Evolutionary conservation across 345 rosid species (phyloP), one percentile per base, ranked within the genome.

Genomic region (Eucalyptus lansdowneana): DNA sequence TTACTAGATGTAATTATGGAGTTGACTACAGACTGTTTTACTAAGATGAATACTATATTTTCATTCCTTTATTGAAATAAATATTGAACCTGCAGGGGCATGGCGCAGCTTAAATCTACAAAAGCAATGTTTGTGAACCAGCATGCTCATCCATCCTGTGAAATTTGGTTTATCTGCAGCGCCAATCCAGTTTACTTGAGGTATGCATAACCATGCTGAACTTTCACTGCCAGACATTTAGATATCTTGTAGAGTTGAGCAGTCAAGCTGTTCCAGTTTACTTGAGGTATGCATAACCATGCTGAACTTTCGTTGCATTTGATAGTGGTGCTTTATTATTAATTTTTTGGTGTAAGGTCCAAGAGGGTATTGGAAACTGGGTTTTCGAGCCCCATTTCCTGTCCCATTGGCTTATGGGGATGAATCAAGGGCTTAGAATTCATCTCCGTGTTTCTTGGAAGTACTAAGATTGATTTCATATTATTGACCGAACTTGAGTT

Each of bases 151-250:
- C 90, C 51, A 87, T 93, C 92, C 80, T 95, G 98, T 87, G 92
- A 94, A 76, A 89, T 95, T 80, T 93, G 93, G 95, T 96, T 95
- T 92, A 88, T 92, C 88, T 96, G 97, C 89, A 90, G 91, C 19
- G 95, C 93, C 16, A 91, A 92, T 80, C 92, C 87, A 87, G 89
- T 96, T 88, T 87, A 88, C 88, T 89, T 89, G 51, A 91, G 95
- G 98, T 96, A 90, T 40, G 86, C 45, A 44, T 37, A 67, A n/a
- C 45, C 53, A 9, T 81, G 34, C 34, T 87, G 47, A 76, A 76
- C 83, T 40, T 76, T 76, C 47, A 21, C 47, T 76, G 83, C 83
- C 83, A 37, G 47, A 76, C 47, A 76, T 76, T 19, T 40, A 40
- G 83, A 76, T 76, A 37, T 37, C 47, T 37, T 40, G 47, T 37